A percentile compares a stretch with the other conserved stretches of the same genome.
Conservation (phyloP, 148 eudicot species). For the Vaccinium darrowii region DNA sequence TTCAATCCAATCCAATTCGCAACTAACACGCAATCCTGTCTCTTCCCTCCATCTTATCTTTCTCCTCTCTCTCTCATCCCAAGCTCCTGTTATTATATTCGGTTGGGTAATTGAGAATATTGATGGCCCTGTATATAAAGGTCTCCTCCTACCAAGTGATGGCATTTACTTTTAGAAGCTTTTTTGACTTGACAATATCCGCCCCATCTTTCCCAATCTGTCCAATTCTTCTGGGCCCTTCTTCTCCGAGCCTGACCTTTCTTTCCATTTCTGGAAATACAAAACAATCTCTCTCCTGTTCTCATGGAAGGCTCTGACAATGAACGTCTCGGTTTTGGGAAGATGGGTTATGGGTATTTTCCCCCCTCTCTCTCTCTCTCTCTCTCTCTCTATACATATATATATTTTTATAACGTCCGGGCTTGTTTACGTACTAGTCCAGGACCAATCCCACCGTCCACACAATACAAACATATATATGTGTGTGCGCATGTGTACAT, state of each 20-base stretch:
- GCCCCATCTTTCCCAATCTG: slow-evolving; percentile 27
- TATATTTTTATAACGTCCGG: background rate
- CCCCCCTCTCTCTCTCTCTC: background rate
- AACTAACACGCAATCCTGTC: background rate
- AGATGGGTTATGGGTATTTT: slow-evolving; percentile 96
- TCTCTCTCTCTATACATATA: background rate
- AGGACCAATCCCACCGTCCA: no score
- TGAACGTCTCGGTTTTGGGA: slow-evolving; percentile 93
- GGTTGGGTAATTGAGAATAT: background rate
- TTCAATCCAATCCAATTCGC: slow-evolving; percentile 7
- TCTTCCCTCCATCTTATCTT: background rate
- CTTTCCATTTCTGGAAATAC: background rate
- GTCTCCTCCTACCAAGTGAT: slow-evolving; percentile 22
- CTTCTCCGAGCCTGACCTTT: background rate
- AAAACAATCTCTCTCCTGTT: background rate
- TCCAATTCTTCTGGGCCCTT: background rate
- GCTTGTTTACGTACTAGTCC: no score
- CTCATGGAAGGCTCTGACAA: slow-evolving; percentile 65
- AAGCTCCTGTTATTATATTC: background rate
- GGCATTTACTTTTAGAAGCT: slow-evolving; percentile 12
- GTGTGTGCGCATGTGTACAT: background rate
- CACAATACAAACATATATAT: background rate
- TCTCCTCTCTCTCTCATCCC: background rate
- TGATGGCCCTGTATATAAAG: slow-evolving; percentile 7
- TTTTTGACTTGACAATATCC: background rate